phyloP scores from a whole-genome alignment of 257 asterid species.

The Jaltomata sinuosa region DNA sequence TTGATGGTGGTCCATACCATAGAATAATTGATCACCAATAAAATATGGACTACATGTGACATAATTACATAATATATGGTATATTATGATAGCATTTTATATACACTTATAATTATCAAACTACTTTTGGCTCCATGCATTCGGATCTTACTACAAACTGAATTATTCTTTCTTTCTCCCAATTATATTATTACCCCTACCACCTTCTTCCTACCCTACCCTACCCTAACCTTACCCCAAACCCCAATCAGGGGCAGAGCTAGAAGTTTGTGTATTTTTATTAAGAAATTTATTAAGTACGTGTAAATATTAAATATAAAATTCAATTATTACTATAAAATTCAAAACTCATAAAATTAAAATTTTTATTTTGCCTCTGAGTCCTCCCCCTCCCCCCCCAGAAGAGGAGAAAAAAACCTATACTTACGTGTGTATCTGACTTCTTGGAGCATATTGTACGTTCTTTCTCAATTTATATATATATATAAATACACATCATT shows the following conservation, averaged over 20 bases:
- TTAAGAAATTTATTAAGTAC: too few species aligned
- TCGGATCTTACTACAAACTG: conserved; percentile 55
- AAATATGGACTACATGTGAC: conserved; percentile 3
- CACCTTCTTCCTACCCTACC: not conserved
- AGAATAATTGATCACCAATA: conserved; percentile 2
- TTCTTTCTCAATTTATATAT: not conserved
- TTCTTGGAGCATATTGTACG: not conserved
- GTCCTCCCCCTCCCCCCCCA: not conserved
- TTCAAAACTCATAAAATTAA: too few species aligned
- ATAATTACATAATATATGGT: conserved; percentile 20
- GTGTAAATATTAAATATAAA: too few species aligned
- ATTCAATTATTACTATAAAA: too few species aligned
- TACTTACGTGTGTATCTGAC: not conserved
- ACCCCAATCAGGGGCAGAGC: too few species aligned
- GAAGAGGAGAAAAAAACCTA: not conserved
- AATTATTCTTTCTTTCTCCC: conserved; percentile 36
- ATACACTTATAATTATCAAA: conserved; percentile 17
- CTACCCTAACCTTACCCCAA: too few species aligned
- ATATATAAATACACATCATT: not conserved
- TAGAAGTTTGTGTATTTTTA: too few species aligned
- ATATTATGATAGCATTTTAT: conserved; percentile 1
- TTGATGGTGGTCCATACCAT: conserved; percentile 12
- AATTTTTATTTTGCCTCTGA: too few species aligned
- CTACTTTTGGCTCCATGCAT: conserved; percentile 60
- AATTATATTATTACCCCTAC: not conserved